phyloP scores from a whole-genome alignment of 352 stramenopile species.

The Phytophthora cryptogea region DNA sequence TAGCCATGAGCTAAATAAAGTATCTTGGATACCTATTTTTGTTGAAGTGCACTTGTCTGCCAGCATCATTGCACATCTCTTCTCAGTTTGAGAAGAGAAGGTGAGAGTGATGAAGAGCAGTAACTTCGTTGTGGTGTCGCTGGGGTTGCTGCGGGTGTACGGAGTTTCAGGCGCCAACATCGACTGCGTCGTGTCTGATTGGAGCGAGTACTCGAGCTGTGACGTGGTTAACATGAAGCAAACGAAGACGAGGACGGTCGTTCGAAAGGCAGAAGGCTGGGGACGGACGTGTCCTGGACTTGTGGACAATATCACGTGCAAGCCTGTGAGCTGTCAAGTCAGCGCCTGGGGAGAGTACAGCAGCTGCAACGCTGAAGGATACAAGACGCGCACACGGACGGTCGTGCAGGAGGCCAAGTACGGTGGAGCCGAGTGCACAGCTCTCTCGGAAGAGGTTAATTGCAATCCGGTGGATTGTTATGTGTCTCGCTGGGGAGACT shows the following conservation, averaged over 20 bases:
- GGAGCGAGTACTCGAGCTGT: conserved; percentile 28
- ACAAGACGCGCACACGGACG: conserved; percentile 32
- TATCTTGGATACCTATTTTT: background rate
- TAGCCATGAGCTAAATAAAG: conserved; percentile 4
- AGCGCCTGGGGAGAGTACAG: conserved; percentile 32
- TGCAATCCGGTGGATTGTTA: conserved; percentile 38
- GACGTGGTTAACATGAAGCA: conserved; percentile 33
- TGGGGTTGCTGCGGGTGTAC: background rate
- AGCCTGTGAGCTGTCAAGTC: conserved; percentile 30
- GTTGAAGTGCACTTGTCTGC: conserved; percentile 2
- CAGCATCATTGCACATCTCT: too few relatives aligned
- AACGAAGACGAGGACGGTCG: conserved; percentile 28
- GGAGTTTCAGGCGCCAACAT: conserved; percentile 4
- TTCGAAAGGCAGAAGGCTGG: conserved; percentile 20
- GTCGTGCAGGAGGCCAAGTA: conserved; percentile 28
- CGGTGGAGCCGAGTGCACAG: conserved; percentile 26
- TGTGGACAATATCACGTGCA: conserved; percentile 28
- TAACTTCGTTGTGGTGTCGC: background rate
- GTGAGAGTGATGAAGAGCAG: conserved; percentile 8
- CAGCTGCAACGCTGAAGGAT: conserved; percentile 27
- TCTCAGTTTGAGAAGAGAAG: too few relatives aligned
- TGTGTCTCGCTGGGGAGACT: conserved; percentile 40
- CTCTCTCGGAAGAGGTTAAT: conserved; percentile 25
- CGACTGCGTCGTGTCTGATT: conserved; percentile 32
- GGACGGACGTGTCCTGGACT: conserved; percentile 29